A percentile compares a stretch with the other conserved stretches of the same genome.
phyloP scores from a whole-genome alignment of 495 filamentous ascomycete species.

The Neurospora pannonica region DNA sequence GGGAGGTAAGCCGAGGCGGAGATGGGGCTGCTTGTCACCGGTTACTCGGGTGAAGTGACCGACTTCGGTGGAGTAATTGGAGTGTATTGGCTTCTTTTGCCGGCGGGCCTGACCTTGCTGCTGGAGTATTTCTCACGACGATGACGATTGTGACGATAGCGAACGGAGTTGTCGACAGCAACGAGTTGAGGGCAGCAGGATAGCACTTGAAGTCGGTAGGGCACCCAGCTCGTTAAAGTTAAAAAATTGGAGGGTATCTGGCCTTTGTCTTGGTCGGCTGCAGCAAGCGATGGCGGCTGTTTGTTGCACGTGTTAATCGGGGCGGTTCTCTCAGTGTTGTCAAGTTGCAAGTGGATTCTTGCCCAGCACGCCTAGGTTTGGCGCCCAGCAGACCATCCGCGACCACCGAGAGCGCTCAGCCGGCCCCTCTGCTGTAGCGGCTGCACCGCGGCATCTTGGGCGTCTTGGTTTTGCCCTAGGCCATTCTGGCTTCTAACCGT shows the following conservation, averaged over 20 bases:
- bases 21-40: conserved; percentile 1
- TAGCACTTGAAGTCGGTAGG: background rate
- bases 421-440: background rate
- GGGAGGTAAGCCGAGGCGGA: conserved; percentile 3
- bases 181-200: background rate
- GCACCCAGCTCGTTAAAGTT: background rate
- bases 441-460: background rate
- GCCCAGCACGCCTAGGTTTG: background rate
- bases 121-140: background rate
- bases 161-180: background rate
- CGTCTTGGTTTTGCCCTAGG: background rate
- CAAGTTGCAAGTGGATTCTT: background rate
- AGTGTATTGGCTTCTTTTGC: background rate
- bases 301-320: background rate
- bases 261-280: background rate
- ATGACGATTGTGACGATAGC: background rate
- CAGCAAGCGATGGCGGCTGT: background rate
- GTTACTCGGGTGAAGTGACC: conserved; percentile 1
- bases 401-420: background rate
- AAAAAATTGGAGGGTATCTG: background rate
- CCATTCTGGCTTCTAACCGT: background rate
- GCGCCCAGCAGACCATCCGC: background rate
- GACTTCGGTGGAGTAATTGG: background rate
- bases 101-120: background rate
- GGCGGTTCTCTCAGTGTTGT: background rate